These are phyloP conservation scores for Trypanosoma caninum DNA, from an alignment of 208 protist species.

Conservation along the genomic window DNA sequence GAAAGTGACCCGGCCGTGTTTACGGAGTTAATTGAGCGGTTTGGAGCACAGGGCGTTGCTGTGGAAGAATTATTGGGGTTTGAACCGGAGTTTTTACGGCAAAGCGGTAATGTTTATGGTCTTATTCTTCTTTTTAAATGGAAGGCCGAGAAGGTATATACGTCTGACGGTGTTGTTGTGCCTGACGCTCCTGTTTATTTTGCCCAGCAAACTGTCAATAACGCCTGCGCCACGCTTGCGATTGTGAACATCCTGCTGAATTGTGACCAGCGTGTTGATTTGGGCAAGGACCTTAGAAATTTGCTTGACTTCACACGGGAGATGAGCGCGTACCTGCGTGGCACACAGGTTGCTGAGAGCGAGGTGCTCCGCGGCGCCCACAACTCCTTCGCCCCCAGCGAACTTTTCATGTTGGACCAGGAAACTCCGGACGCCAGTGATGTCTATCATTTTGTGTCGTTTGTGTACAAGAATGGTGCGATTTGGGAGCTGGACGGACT, in stretches of 20 bases:
- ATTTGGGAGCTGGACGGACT: slow-evolving; percentile 99
- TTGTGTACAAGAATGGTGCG: slow-evolving; percentile 88
- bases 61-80: slow-evolving; percentile 95
- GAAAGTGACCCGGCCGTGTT: slow-evolving; percentile 97
- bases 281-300: slow-evolving; percentile 89
- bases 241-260: slow-evolving; percentile 97
- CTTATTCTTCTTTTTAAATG: slow-evolving; percentile 98
- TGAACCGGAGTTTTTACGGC: slow-evolving; percentile 58
- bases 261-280: slow-evolving; percentile 65
- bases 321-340: slow-evolving; percentile 67
- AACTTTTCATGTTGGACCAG: slow-evolving; percentile 32
- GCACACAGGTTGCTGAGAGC: slow-evolving; percentile 61
- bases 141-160: slow-evolving; percentile 32
- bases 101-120: slow-evolving; percentile 85
- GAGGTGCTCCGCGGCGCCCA: slow-evolving; percentile 92
- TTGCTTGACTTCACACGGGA: slow-evolving; percentile 69
- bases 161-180: slow-evolving; percentile 26
- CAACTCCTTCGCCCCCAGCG: slow-evolving; percentile 93
- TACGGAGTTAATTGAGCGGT: slow-evolving; percentile 93
- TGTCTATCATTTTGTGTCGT: slow-evolving; percentile 96
- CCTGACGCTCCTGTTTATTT: slow-evolving; percentile 91
- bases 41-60: slow-evolving; percentile 94
- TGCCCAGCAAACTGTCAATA: slow-evolving; percentile 94
- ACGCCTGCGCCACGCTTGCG: slow-evolving; percentile 98
- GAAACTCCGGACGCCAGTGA: slow-evolving; percentile 65